Evolutionary conservation across 2,329 filamentous ascomycete genomes (phyloP), one percentile per base, ranked within the genome.

Genomic region (Diaporthe aspalathi): DNA sequence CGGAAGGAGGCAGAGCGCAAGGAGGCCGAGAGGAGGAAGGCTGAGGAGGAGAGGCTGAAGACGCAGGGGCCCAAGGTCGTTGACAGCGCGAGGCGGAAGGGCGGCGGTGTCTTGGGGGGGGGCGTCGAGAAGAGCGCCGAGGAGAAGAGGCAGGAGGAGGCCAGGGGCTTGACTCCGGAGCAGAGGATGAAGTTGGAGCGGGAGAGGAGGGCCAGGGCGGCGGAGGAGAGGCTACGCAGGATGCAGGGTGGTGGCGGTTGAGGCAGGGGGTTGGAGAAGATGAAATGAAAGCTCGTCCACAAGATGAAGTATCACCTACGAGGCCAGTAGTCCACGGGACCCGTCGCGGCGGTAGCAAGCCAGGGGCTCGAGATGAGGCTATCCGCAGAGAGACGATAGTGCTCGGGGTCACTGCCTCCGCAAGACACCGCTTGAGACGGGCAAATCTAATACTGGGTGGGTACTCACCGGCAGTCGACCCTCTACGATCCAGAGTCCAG

Each of bases 141-240:
- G 76, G 94, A 98, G 80, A 90, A 88, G 78, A 88, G 94, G 74
- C 93, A 95, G 78, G 94, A 97, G 78, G 94, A 98, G 80, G 88
- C 88, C 62, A 89, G 94, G 74, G 95, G 95, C 0, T 85, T 98
- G 83, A 97, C 93, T 52, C 91, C 94, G 0, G 95, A 98, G 83
- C 95, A 96, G 89, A 89, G 91, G 79, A 89, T 91, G 88, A 90
- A 89, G 79, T 81, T 98, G 68, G 96, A 98, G 80, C 86, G 96
- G 76, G 96, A 99, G 83, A 87, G 94, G 76, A 91, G 95, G 78
- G 96, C 96, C 5, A 90, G 95, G 76, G 96, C 96, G 11, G 95
- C 95, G 0, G 96, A 98, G 82, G 95, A 95, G 83, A 90, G 95
- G 78, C 87, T 98, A 72, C 90, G 88, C 82, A 87, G 87, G 77